Conservation (phyloP, 2,329 filamentous ascomycete genomes). For the Botrytis paeoniae region DNA sequence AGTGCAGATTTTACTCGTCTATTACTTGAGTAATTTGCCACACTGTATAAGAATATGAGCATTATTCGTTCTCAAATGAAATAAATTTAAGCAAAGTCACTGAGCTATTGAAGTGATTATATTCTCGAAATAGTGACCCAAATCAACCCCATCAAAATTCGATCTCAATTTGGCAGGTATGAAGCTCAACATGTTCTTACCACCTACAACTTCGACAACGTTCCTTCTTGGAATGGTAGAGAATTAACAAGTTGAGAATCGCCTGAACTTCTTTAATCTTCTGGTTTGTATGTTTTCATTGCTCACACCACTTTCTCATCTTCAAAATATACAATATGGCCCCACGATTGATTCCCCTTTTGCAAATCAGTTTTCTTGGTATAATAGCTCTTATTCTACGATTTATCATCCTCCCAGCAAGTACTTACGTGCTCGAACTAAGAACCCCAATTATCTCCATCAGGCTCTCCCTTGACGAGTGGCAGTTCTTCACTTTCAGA, state of each 20-base stretch:
- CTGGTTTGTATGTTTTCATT: neutral
- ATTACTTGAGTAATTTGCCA: neutral
- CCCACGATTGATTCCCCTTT: neutral
- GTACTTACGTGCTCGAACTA: neutral
- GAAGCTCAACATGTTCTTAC: neutral
- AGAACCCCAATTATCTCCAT: neutral
- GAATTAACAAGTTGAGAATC: neutral
- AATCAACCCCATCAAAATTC: neutral
- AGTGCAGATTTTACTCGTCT: neutral
- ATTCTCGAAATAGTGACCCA: neutral
- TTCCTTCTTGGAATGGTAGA: neutral
- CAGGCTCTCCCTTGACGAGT: neutral
- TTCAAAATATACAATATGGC: neutral
- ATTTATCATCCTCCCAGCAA: neutral
- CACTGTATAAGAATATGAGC: neutral
- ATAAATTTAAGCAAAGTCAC: neutral
- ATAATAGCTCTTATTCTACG: neutral
- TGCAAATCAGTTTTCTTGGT: neutral
- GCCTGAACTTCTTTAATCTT: neutral
- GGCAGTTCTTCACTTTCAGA: neutral
- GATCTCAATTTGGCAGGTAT: neutral
- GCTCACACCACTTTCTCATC: neutral
- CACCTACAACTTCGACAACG: neutral
- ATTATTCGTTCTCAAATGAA: neutral
- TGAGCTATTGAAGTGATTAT: neutral